Base-by-base conservation (phyloP, 371 early-diverging fungal genomes). In the Actinomucor elegans region DNA sequence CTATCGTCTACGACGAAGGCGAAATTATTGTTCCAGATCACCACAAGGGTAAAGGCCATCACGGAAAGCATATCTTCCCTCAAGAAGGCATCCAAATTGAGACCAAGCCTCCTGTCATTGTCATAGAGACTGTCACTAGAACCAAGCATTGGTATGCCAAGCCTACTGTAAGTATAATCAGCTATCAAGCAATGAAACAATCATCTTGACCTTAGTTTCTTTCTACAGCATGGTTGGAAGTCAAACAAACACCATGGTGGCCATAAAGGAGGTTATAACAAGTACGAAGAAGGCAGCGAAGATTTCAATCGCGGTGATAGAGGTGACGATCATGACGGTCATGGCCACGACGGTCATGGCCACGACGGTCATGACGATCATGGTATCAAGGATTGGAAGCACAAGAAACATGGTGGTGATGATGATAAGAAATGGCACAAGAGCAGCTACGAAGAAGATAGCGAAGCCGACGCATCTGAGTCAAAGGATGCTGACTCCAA, bases 101-200 rank as follows among this genome's bases (percentile, higher is more conserved):
- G 29, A 51, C 51, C 1, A 55, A 15, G 15, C 55, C 61, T 51
- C 61, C 61, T 18, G 42, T 61, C 20, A 36, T 61, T 24, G 46
- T 61, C 5, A 12, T 55, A 9, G 29, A 35, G 1, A 61, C 61
- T 9, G 55, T 61, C 9, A 61, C 61, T 24, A 28, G n/a, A 15
- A 45, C 51, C 33, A 51, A 34, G 24, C 12, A 14, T 20, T 20
- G 33, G 52, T 23, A 20, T 17, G 33, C 15, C 5, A 21, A 17
- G 24, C 32, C 53, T 9, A 48, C 48, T 18, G 48, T 48, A 48
- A 48, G 48, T 32, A 20, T 15, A 41, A 41, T n/a, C n/a, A n/a
- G n/a, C n/a, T n/a, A n/a, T n/a, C n/a, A n/a, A n/a, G n/a, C n/a
- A n/a, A n/a, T n/a, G n/a, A n/a, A n/a, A n/a, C n/a, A n/a, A n/a